A percentile compares a stretch with the other conserved stretches of the same genome.
These are phyloP conservation scores for Claviceps lovelessii DNA, from an alignment of 2,329 filamentous ascomycete species.

Conservation along the genomic window DNA sequence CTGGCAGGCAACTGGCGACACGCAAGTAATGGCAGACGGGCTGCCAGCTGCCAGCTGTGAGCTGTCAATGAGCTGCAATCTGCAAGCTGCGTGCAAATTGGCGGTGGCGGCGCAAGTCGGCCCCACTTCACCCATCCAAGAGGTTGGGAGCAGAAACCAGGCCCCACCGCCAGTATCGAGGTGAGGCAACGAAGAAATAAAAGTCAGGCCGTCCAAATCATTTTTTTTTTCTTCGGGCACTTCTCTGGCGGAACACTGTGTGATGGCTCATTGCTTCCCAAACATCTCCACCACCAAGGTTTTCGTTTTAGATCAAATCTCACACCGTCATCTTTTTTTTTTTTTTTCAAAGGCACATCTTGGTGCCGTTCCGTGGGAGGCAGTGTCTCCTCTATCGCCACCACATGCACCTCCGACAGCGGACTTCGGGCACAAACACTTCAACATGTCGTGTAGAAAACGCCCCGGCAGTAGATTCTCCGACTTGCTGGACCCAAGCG, in stretches of 20 bases:
- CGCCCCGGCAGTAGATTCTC: neutral
- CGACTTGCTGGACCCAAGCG: neutral
- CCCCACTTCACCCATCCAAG: conserved; percentile 4
- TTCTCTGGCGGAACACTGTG: neutral
- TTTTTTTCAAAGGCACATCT: neutral
- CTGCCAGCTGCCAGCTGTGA: neutral
- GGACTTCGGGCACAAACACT: neutral
- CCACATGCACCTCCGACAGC: neutral
- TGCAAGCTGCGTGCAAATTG: neutral
- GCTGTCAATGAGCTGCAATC: neutral
- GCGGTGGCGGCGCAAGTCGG: conserved; percentile 4
- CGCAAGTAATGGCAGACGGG: too few relatives aligned
- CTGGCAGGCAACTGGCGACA: neutral
- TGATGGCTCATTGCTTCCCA: neutral
- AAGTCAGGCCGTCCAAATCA: neutral
- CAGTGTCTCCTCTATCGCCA: neutral
- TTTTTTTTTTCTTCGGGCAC: neutral
- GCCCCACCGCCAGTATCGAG: neutral
- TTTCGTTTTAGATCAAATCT: neutral
- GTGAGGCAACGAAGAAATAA: neutral
- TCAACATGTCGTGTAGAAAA: neutral
- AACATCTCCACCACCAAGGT: neutral
- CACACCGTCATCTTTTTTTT: neutral
- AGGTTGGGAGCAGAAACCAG: conserved; percentile 2
- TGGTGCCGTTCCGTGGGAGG: neutral